Evolutionary conservation across 2,329 filamentous ascomycete genomes (phyloP), one percentile per base, ranked within the genome.

Genomic region (Aspergillus brunneoviolaceus): DNA sequence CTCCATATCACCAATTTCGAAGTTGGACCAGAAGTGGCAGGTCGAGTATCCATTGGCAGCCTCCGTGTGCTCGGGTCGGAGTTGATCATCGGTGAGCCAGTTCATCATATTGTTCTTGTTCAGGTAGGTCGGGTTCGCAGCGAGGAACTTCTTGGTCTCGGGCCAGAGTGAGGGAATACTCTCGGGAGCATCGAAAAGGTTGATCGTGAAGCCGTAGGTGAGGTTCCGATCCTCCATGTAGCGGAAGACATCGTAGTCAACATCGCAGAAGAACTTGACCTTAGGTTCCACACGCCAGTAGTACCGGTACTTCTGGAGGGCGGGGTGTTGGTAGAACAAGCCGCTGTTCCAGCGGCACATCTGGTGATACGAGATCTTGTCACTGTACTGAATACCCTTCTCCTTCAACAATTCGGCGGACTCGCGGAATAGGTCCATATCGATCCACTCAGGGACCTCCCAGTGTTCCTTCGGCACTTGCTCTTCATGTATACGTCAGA

Each of bases 331-430:
- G 82, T 96, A 97, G 83, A 99, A 99, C 77, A 98, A 84, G 72
- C 95, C 95, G 72, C 91, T 96, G 80, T 99, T 99, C 95, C 95
- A 99, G 59, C 95, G 88, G 75, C 95, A 99, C 95, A 99, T 99
- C 74, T 98, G 90, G 78, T 98, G 94, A 79, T 99, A 99, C 52
- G 92, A 96, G 57, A 91, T 79, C 82, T 90, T 91, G 68, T 87
- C 84, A 70, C 91, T 91, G 76, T 99, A 99, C 74, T 98, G 94
- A 49, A 99, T 92, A 10, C 89, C 85, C 70, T 94, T 86, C 73
- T 95, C 90, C 71, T 90, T 83, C 58, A 99, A 85, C 9, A 96
- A 85, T 72, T 91, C 86, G 61, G 91, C 87, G 27, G 92, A 96
- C 75, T 96, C 92, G 45, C 87, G 77, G 79, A 91, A 96, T 31